Evolutionary conservation across 179 eudicot genomes (phyloP), one percentile per base, ranked within the genome.

Genomic region (Spinacia oleracea): DNA sequence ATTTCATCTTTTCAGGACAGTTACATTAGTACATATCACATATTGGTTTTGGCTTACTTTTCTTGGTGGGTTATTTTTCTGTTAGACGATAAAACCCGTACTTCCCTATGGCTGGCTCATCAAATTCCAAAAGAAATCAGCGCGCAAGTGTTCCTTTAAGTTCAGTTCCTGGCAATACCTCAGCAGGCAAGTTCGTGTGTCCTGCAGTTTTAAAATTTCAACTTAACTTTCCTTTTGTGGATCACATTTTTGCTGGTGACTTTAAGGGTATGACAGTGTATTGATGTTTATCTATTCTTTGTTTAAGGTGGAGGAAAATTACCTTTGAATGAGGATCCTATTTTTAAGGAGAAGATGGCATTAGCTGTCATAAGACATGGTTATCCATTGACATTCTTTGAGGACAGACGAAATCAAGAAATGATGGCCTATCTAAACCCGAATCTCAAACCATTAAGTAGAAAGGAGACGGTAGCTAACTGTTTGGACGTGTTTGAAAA

Each of bases 401-500:
- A 58, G 32, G 14, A 58, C 1, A 58, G 10, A 21, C 14, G 4
- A 12, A 23, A 25, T 25, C 2, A 3, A 58, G 63, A 23, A 10
- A 2, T 58, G 31, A 9, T 58, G 32, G 11, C 14, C 29, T 9
- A 7, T 23, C 31, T 58, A 46, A 34, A 76, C 72, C 73, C 62
- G 32, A 20, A 46, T 65, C 32, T 65, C 43, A 67, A 50, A 46
- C 38, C n/a, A 21, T n/a, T 76, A 11, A 76, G 70, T 42, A 46
- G 0, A 12, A 40, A 48, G 6, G 63, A 31, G 50, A 29, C 50
- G 15, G 65, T 1, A 29, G 72, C 48, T 23, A 32, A 66, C 35
- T 65, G 72, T 76, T 34, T 76, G 48, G 51, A 69, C 40, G 45
- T 43, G 43, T 77, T 38, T 69, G 67, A 69, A 34, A 69, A 15